Evolutionary conservation across 306 rosid species (phyloP).

Genomic region (Pterocarpus santalinus): DNA sequence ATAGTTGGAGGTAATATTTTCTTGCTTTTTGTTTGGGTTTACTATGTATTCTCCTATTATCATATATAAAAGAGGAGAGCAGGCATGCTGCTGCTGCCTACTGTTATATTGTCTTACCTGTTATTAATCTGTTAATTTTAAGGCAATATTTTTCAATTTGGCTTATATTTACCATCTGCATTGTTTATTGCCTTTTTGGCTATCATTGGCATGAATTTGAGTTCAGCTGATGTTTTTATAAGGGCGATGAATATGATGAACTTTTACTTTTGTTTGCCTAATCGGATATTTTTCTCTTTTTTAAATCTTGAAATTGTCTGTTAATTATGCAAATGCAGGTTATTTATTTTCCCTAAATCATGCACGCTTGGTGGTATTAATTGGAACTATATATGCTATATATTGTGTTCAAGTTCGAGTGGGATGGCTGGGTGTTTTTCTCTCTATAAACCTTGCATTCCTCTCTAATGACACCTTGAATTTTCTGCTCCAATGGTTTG

Average conservation of each 20-base stretch:
- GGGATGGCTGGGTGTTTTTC: slow-evolving; percentile 94
- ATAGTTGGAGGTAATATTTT: slow-evolving; percentile 82
- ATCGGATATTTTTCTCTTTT: not conserved
- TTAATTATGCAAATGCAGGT: slow-evolving; percentile 66
- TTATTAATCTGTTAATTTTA: slow-evolving; percentile 1
- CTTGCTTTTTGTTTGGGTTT: slow-evolving; percentile 38
- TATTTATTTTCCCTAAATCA: slow-evolving; percentile 92
- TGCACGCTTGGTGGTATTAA: slow-evolving; percentile 88
- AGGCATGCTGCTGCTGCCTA: slow-evolving; percentile 10
- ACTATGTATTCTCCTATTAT: not conserved
- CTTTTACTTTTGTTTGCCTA: slow-evolving; percentile 14
- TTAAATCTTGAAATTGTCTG: slow-evolving; percentile 22
- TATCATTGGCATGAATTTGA: slow-evolving; percentile 13
- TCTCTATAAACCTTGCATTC: slow-evolving; percentile 86
- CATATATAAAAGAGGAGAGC: slow-evolving; percentile 17
- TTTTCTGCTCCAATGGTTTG: slow-evolving; percentile 91
- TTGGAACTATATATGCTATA: slow-evolving; percentile 77
- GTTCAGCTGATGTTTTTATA: slow-evolving; percentile 12
- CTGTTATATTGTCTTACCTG: slow-evolving; percentile 20
- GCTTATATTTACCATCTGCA: slow-evolving; percentile 13
- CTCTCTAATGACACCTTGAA: slow-evolving; percentile 81
- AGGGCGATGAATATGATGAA: not conserved
- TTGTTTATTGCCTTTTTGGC: slow-evolving; percentile 23
- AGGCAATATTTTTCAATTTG: slow-evolving; percentile 21
- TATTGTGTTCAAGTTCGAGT: slow-evolving; percentile 88